These are phyloP conservation scores for Actinomucor elegans DNA, from an alignment of 371 early-diverging fungal genomes.

Conservation along the genomic window DNA sequence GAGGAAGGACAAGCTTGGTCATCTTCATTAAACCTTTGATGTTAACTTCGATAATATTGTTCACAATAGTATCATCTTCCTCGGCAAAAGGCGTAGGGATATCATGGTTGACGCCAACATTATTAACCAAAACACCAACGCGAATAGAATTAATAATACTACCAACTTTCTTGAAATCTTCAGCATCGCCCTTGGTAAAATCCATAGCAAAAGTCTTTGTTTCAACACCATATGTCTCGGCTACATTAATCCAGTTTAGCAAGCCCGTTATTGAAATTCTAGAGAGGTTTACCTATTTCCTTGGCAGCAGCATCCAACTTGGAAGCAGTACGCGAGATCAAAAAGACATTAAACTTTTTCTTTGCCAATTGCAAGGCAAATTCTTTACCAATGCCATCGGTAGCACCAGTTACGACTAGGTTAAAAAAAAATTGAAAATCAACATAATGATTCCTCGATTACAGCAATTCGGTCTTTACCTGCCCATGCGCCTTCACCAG, in stretches of 20 bases:
- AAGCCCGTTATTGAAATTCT: too few species aligned
- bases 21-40: slow-evolving; percentile 81
- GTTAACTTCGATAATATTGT: slow-evolving; percentile 88
- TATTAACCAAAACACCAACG: slow-evolving; percentile 87
- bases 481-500: slow-evolving; percentile 85
- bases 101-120: slow-evolving; percentile 91
- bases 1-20: slow-evolving; percentile 81
- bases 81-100: slow-evolving; percentile 83
- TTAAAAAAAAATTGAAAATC: too few species aligned
- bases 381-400: slow-evolving; percentile 97
- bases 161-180: slow-evolving; percentile 70
- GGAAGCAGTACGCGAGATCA: slow-evolving; percentile 84
- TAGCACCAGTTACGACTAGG: slow-evolving; percentile 94
- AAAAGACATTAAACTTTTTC: slow-evolving; percentile 82
- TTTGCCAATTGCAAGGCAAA: slow-evolving; percentile 90
- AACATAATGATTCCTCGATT: not conserved
- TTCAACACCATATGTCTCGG: slow-evolving; percentile 60
- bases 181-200: slow-evolving; percentile 66
- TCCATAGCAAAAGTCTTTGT: slow-evolving; percentile 81
- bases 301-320: slow-evolving; percentile 82
- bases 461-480: slow-evolving; percentile 39
- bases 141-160: slow-evolving; percentile 55
- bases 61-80: slow-evolving; percentile 65
- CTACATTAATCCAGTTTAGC: slow-evolving; percentile 4
- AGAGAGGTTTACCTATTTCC: slow-evolving; percentile 67